Conservation (phyloP, 257 asterid species). For the Orobanche coerulescens region DNA sequence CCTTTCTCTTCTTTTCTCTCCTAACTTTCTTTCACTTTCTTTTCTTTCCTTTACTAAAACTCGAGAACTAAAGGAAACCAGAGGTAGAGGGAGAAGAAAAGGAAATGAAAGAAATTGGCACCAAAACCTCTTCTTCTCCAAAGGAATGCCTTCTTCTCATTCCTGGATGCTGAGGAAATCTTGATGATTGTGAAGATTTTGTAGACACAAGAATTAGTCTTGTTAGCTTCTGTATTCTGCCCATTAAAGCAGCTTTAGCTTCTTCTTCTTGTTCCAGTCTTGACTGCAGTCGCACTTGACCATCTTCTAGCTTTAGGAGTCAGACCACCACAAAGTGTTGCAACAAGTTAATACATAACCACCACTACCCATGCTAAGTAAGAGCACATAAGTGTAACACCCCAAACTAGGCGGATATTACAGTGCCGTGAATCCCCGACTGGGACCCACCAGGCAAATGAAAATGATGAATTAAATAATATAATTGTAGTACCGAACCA, state of each 20-base stretch:
- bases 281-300: slow-evolving; percentile 94
- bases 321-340: slow-evolving; percentile 29
- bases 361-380: slow-evolving; percentile 4
- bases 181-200: slow-evolving; percentile 70
- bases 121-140: slow-evolving; percentile 95
- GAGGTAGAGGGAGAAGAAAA: neutral
- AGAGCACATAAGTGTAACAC: slow-evolving; percentile 8
- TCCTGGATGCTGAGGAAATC: slow-evolving; percentile 66
- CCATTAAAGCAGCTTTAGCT: slow-evolving; percentile 95
- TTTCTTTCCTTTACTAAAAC: no score
- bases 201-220: slow-evolving; percentile 92
- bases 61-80: neutral
- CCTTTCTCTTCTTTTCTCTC: no score
- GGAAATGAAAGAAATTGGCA: neutral
- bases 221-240: slow-evolving; percentile 93
- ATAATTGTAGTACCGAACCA: no score
- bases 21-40: no score
- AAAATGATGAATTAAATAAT: no score
- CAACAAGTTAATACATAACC: slow-evolving; percentile 25
- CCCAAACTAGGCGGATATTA: no score
- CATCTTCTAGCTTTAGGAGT: slow-evolving; percentile 89
- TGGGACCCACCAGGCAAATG: no score
- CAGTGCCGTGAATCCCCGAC: no score
- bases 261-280: slow-evolving; percentile 99
- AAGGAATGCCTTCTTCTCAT: slow-evolving; percentile 92